phyloP scores from a whole-genome alignment of 805 yeast species.

The Cyberlindnera misumaiensis region DNA sequence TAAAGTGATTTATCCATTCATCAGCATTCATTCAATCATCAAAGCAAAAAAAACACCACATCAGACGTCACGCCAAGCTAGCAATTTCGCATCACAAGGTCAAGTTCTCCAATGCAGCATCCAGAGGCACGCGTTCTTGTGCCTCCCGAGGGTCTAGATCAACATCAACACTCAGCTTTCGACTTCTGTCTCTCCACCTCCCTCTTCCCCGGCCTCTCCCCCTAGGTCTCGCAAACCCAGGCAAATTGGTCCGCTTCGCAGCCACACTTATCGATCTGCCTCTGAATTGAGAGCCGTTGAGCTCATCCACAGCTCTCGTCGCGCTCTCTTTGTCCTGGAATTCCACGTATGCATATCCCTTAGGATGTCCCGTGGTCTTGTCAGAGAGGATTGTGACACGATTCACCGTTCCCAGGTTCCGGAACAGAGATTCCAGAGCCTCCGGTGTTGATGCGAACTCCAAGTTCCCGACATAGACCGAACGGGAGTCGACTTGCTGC shows the following conservation, averaged over 20 bases:
- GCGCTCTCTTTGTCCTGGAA: constrained; percentile 40
- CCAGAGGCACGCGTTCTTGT: constrained; percentile 4
- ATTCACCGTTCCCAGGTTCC: constrained; percentile 37
- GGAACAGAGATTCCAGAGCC: constrained; percentile 41
- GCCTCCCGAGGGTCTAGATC: constrained; percentile 21
- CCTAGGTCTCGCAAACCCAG: constrained; percentile 33
- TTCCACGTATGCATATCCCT: constrained; percentile 61
- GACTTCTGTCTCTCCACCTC: constrained; percentile 3
- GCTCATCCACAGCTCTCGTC: constrained; percentile 36
- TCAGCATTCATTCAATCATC: not conserved
- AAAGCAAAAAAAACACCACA: too few species aligned
- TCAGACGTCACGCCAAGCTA: too few species aligned
- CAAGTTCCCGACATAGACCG: constrained; percentile 49
- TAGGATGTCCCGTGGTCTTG: constrained; percentile 38
- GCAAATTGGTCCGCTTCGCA: constrained; percentile 48
- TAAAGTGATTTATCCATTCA: not conserved
- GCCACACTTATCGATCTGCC: constrained; percentile 42
- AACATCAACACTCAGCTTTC: not conserved
- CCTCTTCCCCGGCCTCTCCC: constrained; percentile 18
- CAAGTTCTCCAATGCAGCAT: too few species aligned
- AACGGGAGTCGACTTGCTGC: constrained; percentile 43
- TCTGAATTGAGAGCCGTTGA: constrained; percentile 36
- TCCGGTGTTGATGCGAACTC: constrained; percentile 43
- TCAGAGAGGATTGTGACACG: constrained; percentile 47
- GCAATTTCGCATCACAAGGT: too few species aligned